A percentile compares a stretch with the other conserved stretches of the same genome.
Evolutionary conservation across 2,329 filamentous ascomycete species (phyloP).

Genomic region (Tolypocladium guangdongense): DNA sequence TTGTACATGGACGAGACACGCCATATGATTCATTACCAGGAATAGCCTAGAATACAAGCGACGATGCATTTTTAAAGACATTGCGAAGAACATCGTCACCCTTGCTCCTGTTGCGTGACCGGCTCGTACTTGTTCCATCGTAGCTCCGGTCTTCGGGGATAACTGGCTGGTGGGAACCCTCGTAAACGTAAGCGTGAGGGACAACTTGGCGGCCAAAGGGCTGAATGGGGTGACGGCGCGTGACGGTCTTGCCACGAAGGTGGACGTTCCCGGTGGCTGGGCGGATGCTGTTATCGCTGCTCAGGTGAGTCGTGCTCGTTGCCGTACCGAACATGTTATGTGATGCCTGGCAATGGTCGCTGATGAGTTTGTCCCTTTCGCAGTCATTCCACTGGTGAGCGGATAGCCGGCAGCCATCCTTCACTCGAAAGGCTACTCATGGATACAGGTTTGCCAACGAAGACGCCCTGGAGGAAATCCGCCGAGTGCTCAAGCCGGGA

Average conservation of each 20-base stretch:
- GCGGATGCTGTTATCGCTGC: conserved; percentile 56
- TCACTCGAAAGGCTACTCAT: background rate
- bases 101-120: background rate
- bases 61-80: background rate
- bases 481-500: conserved; percentile 50
- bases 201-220: conserved; percentile 45
- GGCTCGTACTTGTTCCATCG: background rate
- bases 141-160: background rate
- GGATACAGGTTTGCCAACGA: conserved; percentile 53
- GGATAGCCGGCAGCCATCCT: background rate
- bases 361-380: background rate
- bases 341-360: background rate
- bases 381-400: conserved; percentile 45
- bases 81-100: background rate
- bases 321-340: background rate
- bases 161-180: background rate
- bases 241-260: conserved; percentile 46
- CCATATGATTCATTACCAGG: background rate
- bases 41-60: background rate
- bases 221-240: conserved; percentile 42
- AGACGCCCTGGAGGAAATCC: conserved; percentile 53
- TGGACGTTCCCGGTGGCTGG: conserved; percentile 45
- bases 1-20: background rate
- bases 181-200: conserved; percentile 33
- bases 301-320: conserved; percentile 40